Evolutionary conservation across 2,329 filamentous ascomycete species (phyloP).

Genomic region (Botrytis elliptica): DNA sequence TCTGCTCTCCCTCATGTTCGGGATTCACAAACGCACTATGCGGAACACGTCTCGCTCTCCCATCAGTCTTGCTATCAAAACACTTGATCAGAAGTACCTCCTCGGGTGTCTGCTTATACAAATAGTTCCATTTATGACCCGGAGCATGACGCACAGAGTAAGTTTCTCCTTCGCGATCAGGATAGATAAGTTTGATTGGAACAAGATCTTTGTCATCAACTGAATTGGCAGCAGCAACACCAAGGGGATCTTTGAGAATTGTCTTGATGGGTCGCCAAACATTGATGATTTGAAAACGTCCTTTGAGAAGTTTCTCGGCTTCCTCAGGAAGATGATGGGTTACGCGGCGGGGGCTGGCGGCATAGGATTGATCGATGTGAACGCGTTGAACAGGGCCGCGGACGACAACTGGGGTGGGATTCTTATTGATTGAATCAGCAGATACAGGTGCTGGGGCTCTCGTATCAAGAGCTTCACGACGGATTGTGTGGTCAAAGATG

Average conservation of each 20-base stretch:
- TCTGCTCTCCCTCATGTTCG: slow-evolving; percentile 43
- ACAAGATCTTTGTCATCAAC: slow-evolving; percentile 53
- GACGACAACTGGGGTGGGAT: slow-evolving; percentile 25
- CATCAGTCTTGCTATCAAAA: slow-evolving; percentile 58
- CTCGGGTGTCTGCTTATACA: slow-evolving; percentile 50
- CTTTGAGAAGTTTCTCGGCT: slow-evolving; percentile 45
- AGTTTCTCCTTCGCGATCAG: slow-evolving; percentile 26
- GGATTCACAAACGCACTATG: slow-evolving; percentile 55
- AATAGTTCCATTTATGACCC: slow-evolving; percentile 53
- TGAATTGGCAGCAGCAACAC: slow-evolving; percentile 51
- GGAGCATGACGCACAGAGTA: slow-evolving; percentile 39
- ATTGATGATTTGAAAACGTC: slow-evolving; percentile 55
- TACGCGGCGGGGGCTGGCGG: slow-evolving; percentile 44
- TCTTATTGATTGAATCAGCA: neutral
- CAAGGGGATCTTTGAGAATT: slow-evolving; percentile 53
- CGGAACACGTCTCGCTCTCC: slow-evolving; percentile 52
- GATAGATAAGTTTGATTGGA: slow-evolving; percentile 45
- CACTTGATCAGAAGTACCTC: slow-evolving; percentile 61
- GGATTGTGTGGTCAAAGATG: slow-evolving; percentile 64
- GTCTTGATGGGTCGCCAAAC: slow-evolving; percentile 52
- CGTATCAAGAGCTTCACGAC: slow-evolving; percentile 38
- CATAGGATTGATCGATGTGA: slow-evolving; percentile 58
- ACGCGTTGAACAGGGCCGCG: slow-evolving; percentile 51
- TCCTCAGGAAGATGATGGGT: slow-evolving; percentile 47
- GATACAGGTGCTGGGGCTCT: slow-evolving; percentile 26